Percentiles rank a stretch among this genome's conserved stretches.
phyloP scores from a whole-genome alignment of 495 filamentous ascomycete species.

The Penicillium coprophilum region DNA sequence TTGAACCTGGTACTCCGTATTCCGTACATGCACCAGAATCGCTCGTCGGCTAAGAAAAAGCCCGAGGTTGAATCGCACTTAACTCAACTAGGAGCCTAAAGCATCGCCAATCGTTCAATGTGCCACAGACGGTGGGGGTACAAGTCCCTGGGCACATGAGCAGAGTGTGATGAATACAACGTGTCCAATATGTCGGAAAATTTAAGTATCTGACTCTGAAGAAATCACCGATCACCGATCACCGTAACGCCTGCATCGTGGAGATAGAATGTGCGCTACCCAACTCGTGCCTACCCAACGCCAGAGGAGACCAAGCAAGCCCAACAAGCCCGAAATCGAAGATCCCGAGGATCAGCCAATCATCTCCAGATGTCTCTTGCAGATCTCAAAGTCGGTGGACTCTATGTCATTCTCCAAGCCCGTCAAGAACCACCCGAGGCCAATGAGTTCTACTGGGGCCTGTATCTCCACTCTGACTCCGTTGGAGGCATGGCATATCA shows the following conservation, averaged over 20 bases:
- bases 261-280: neutral
- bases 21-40: neutral
- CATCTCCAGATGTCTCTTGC: neutral
- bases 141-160: neutral
- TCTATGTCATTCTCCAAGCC: conserved; percentile 21
- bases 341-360: neutral
- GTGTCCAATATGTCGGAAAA: neutral
- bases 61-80: neutral
- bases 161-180: neutral
- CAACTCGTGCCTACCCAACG: neutral
- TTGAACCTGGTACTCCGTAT: neutral
- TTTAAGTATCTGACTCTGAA: neutral
- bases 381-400: conserved; percentile 11
- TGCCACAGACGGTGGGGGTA: neutral
- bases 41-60: neutral
- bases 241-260: neutral
- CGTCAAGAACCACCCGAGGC: conserved; percentile 19
- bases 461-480: conserved; percentile 16
- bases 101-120: neutral
- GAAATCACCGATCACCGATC: neutral
- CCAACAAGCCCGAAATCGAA: neutral
- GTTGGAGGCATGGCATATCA: conserved; percentile 22
- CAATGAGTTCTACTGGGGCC: conserved; percentile 26
- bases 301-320: neutral
- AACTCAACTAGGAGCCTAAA: neutral